Base-by-base conservation (phyloP, 169 alveolate genomes). In the Eimeria maxima region DNA sequence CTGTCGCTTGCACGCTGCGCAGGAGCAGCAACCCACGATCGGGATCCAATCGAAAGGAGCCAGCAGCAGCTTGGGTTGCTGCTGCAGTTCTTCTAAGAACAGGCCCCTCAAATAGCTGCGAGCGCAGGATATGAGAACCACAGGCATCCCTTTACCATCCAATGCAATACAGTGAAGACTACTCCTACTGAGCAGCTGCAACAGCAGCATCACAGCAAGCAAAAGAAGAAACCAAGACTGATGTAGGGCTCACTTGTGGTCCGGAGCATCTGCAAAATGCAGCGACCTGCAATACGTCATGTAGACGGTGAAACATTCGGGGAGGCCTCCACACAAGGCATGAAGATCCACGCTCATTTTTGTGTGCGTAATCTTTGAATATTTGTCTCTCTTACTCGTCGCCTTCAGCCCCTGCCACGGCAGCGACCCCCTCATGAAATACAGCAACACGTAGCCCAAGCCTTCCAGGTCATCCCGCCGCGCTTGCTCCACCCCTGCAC, bases 391-490 rank as follows among this genome's bases (percentile, higher is more conserved):
- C 96, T 99, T 99, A 80, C 99, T 98, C 33, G 98, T 98, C 50
- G 99, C 99, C 95, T 98, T 98, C 87, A 98, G 98, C 55, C 97
- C 97, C 97, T 99, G 99, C 99, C 99, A 99, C 11, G 99, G 99
- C 33, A 99, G 97, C 47, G 98, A 97, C 14, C 99, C 99, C 86
- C 99, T 98, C 95, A 98, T 97, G 96, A 99, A 99, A 96, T 98
- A 99, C 97, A 99, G 97, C 90, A 99, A 96, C 27, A 99, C 99
- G 95, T 98, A 98, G 24, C 99, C 99, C 60, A 99, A 97, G 57
- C 99, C 99, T 97, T 99, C 99, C 95, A 99, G 97, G 97, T 99
- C 99, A 96, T 99, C 99, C 91, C 99, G 97, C 42, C 99, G 98
- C 92, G 99, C 97, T 97, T 99, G 99, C 95, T 99, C 99, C 16